These are phyloP conservation scores for Pneumocystis murina DNA, from an alignment of 1,139 yeast species.

Conservation along the genomic window DNA sequence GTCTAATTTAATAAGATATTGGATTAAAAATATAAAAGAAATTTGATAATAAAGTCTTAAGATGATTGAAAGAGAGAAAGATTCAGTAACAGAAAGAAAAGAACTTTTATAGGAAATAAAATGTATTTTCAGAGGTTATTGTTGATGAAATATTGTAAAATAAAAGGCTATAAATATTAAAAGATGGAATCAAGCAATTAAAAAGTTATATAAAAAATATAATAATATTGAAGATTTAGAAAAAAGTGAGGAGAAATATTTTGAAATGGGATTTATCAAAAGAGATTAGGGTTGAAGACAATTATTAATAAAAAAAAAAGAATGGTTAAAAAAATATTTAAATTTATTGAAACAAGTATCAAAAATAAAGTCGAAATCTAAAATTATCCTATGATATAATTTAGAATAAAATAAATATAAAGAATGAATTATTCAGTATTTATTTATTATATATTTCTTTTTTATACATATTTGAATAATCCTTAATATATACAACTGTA, in stretches of 20 bases:
- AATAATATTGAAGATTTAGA: conserved; percentile 62
- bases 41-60: conserved; percentile 62
- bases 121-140: neutral
- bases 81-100: conserved; percentile 54
- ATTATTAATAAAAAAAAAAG: conserved; percentile 29
- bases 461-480: conserved; percentile 54
- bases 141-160: neutral
- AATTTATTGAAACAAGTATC: conserved; percentile 36
- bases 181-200: conserved; percentile 36
- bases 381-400: conserved; percentile 26
- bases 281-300: conserved; percentile 27
- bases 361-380: conserved; percentile 24
- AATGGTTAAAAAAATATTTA: conserved; percentile 31
- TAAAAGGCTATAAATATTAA: neutral
- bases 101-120: conserved; percentile 37
- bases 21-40: conserved; percentile 57
- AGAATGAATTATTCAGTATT: conserved; percentile 12
- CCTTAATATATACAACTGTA: conserved; percentile 20
- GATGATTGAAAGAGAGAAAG: conserved; percentile 54
- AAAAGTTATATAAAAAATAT: conserved; percentile 49
- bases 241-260: conserved; percentile 26
- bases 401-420: conserved; percentile 20
- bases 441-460: conserved; percentile 4
- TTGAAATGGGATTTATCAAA: conserved; percentile 23
- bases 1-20: conserved; percentile 27